These are phyloP conservation scores for Phialophora macrospora DNA, from an alignment of 2,329 filamentous ascomycete genomes.

Conservation along the genomic window DNA sequence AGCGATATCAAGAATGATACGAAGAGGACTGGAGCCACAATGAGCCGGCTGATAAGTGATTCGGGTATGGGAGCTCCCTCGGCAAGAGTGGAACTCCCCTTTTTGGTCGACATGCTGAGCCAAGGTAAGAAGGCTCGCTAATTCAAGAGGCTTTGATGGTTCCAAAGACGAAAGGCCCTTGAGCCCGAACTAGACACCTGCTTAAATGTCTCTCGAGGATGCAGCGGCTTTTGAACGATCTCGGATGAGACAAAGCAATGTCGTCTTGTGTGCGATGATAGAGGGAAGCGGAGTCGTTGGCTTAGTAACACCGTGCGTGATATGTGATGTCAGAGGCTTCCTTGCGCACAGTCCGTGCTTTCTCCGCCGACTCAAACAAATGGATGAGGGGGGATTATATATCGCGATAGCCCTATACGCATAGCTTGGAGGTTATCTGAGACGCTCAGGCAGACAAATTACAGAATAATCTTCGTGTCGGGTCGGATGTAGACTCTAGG, in stretches of 20 bases:
- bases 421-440: no score
- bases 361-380: background rate
- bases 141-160: background rate
- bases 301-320: constrained; percentile 11
- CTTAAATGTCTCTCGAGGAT: background rate
- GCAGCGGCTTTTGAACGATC: background rate
- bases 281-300: constrained; percentile 7
- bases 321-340: constrained; percentile 5
- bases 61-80: constrained; percentile 29
- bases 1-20: constrained; percentile 69
- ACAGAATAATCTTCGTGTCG: background rate
- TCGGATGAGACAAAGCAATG: background rate
- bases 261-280: background rate
- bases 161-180: background rate
- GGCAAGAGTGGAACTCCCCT: constrained; percentile 3
- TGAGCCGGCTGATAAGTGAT: constrained; percentile 38
- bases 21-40: constrained; percentile 69
- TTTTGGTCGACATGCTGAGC: constrained; percentile 21
- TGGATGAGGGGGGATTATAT: background rate
- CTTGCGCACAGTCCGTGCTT: background rate
- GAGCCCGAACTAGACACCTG: background rate
- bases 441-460: background rate
- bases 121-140: background rate
- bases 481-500: background rate
- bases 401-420: background rate